Base-by-base conservation (phyloP, 1,284 basidiomycete genomes). In the Heterobasidion irregulare region DNA sequence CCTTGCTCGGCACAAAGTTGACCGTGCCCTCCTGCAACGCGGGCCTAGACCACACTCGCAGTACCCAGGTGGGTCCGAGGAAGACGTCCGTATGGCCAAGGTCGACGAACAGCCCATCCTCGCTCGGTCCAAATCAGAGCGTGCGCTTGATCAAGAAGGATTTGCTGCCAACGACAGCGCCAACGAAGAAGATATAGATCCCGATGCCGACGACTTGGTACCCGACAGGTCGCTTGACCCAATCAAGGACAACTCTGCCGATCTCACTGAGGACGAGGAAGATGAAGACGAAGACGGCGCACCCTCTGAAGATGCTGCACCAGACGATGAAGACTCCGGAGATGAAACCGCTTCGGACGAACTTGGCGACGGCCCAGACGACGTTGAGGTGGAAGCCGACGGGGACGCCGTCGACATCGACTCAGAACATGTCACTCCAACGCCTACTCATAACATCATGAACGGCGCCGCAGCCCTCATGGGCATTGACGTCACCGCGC, bases 401-500 rank as follows among this genome's bases (percentile, higher is more conserved):
- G 53, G 48, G 36, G 56, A 53, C 45, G 50, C 18, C 15, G 50
- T 53, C 16, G 44, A 46, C 44, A 34, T 44, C 18, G 56, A 56
- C 13, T 18, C 16, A 15, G 15, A 9, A 16, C 18, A 10, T 16
- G 32, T 55, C 32, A 47, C 56, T 0, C 19, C 50, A n/a, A 53
- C 59, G 19, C n/a, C 56, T 5, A 47, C 44, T 8, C 8, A 35
- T 12, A 35, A 34, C 8, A 32, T 26, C 47, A 45, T 55, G 38
- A 60, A 60, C 18, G 59, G 59, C n/a, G 55, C 52, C 8, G 51
- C 57, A 16, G 53, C 59, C 9, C 57, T 54, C n/a, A 69, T 70
- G 62, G 68, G 70, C 33, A 64, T 72, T 36, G 75, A 79, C 59
- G 64, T 68, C 6, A 70, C 72, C 9, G 65, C 65, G 1, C 71